Base-by-base conservation (phyloP, 371 early-diverging fungal genomes). In the Mortierella sp. region DNA sequence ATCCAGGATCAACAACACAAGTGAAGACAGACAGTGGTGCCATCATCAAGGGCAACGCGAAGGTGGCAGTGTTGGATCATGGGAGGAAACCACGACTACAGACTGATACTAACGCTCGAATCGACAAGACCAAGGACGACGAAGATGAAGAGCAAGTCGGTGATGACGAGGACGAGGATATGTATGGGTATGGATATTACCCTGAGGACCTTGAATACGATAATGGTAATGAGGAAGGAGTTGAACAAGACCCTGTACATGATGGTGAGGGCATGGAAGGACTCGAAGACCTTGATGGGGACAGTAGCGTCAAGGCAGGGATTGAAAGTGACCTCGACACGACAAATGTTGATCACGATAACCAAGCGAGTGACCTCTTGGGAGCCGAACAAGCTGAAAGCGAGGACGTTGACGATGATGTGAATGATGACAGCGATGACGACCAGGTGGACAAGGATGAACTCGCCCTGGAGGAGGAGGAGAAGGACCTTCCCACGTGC, bases 351-450 rank as follows among this genome's bases (percentile, higher is more conserved):
- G 19, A 43, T 5, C 5, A 43, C 16, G 44, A 43, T 16, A 16
- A 43, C 39, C 34, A 21, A 12, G 25, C 1, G 2, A 41, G 13
- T 9, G 34, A 28, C 13, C 22, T 5, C 8, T 12, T 28, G 37
- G 44, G 22, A 2, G 62, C 22, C 25, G 47, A 37, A 25, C 37
- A 41, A 19, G 34, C 17, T 22, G 45, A 51, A 3, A 10, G 31
- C 22, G 50, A 59, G 27, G 51, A 31, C 19, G 34, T 48, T 37
- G 50, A 55, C 16, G 41, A 59, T 0, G 61, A 56, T 12, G 48
- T 31, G 21, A 52, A 53, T 6, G 37, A 57, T 21, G 64, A 44
- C 27, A 49, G 49, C 16, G 41, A 59, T 0, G 61, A 56, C 12
- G 48, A 49, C 13, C 45, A 37, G 14, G 31, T 46, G 2, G 34